Percentiles rank a stretch among this genome's conserved stretches.
These are phyloP conservation scores for Candida glucosophila DNA, from an alignment of 1,139 yeast species.

Conservation along the genomic window DNA sequence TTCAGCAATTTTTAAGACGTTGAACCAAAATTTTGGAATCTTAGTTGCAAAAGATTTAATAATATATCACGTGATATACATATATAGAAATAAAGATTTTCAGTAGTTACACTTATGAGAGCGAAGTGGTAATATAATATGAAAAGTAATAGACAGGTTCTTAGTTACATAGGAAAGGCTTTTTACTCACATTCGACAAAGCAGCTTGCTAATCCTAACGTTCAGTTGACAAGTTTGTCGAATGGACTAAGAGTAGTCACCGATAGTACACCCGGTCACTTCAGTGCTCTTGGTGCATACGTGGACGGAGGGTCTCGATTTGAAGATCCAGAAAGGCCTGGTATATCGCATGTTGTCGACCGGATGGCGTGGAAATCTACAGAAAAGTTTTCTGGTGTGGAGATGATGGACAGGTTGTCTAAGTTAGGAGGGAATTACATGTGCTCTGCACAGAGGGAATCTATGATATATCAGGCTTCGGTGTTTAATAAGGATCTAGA, in stretches of 20 bases:
- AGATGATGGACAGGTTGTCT: constrained; percentile 72
- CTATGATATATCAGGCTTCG: constrained; percentile 88
- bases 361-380: constrained; percentile 86
- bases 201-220: constrained; percentile 14
- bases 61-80: no score
- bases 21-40: no score
- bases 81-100: no score
- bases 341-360: constrained; percentile 79
- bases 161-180: no score
- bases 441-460: constrained; percentile 89
- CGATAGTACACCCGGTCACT: constrained; percentile 83
- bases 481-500: constrained; percentile 86
- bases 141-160: no score
- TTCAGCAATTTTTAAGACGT: constrained; percentile 26
- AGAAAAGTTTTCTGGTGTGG: constrained; percentile 45
- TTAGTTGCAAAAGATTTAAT: no score
- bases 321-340: constrained; percentile 50
- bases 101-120: no score
- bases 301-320: constrained; percentile 86
- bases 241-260: constrained; percentile 84
- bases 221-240: constrained; percentile 44
- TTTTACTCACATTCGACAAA: no score
- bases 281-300: constrained; percentile 83
- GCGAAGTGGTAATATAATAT: no score
- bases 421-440: constrained; percentile 89